phyloP scores from a whole-genome alignment of 1,284 basidiomycete genomes.

The Cryptococcus floricola region DNA sequence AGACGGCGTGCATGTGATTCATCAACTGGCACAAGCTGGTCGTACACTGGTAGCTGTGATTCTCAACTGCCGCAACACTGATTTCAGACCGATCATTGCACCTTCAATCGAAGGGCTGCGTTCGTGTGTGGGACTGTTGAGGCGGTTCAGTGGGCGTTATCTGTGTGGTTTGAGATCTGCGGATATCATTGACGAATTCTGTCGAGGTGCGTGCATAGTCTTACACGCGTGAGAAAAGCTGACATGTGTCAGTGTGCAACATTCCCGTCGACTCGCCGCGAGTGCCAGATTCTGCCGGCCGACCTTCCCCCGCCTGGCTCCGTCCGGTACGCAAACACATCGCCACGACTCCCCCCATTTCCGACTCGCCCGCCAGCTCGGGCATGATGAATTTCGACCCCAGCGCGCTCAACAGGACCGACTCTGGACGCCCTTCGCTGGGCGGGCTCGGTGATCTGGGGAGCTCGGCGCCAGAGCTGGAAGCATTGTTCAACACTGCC shows the following conservation, averaged over 20 bases:
- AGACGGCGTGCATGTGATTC: slow-evolving; percentile 90
- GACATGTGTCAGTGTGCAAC: slow-evolving; percentile 62
- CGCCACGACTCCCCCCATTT: slow-evolving; percentile 43
- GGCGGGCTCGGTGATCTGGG: background rate
- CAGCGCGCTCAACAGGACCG: background rate
- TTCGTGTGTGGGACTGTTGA: slow-evolving; percentile 74
- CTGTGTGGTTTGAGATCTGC: slow-evolving; percentile 80
- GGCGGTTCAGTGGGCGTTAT: slow-evolving; percentile 51
- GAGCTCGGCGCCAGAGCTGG: slow-evolving; percentile 27
- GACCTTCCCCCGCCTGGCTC: slow-evolving; percentile 74
- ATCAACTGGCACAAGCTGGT: slow-evolving; percentile 87
- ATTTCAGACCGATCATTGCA: slow-evolving; percentile 63
- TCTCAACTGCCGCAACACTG: slow-evolving; percentile 57
- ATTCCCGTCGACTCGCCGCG: slow-evolving; percentile 70
- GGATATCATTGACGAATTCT: slow-evolving; percentile 87
- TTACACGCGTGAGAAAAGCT: background rate
- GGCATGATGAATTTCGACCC: slow-evolving; percentile 19
- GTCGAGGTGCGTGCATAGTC: slow-evolving; percentile 60
- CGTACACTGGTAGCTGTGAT: slow-evolving; percentile 78
- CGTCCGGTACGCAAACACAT: slow-evolving; percentile 68
- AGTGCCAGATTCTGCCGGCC: slow-evolving; percentile 53
- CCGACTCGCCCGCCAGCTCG: slow-evolving; percentile 46
- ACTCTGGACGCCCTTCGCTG: background rate
- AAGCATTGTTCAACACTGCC: slow-evolving; percentile 43
- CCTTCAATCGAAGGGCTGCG: slow-evolving; percentile 75